phyloP scores from a whole-genome alignment of 495 filamentous ascomycete species.

The Venustampulla echinocandica region DNA sequence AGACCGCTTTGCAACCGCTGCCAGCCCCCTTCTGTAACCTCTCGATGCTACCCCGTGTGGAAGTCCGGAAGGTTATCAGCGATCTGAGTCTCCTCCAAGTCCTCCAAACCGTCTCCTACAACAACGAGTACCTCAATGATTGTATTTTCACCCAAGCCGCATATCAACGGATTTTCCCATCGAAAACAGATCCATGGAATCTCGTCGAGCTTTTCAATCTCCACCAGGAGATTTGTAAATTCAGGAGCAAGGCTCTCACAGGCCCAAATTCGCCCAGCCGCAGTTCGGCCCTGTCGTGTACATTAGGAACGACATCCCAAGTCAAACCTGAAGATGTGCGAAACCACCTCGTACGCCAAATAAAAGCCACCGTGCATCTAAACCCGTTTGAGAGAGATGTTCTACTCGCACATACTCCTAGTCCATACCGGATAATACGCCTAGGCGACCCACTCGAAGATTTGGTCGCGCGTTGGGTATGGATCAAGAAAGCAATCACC shows the following conservation, averaged over 20 bases:
- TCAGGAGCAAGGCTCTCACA: not conserved
- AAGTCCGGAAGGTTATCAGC: conserved; percentile 7
- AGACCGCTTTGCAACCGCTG: not conserved
- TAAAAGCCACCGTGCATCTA: not conserved
- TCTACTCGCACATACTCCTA: not conserved
- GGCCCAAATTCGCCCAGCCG: not conserved
- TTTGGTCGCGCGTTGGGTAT: not conserved
- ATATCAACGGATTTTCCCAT: not conserved
- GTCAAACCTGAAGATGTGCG: not conserved
- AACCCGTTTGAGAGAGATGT: not conserved
- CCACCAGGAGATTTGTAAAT: conserved; percentile 3
- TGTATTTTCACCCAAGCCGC: conserved; percentile 1
- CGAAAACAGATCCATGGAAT: not conserved
- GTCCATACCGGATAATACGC: not conserved
- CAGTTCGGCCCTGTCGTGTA: not conserved
- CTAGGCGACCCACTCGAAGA: not conserved
- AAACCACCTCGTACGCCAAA: not conserved
- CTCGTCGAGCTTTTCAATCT: conserved; percentile 6
- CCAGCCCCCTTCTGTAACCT: not conserved
- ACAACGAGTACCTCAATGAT: conserved; percentile 2
- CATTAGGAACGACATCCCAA: not conserved
- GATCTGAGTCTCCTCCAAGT: conserved; percentile 3
- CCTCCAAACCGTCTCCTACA: conserved; percentile 7
- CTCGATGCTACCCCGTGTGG: conserved; percentile 1
- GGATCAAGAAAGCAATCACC: conserved; percentile 6